Conservation (phyloP, 2,329 filamentous ascomycete genomes). For the Neonectria neomacrospora region DNA sequence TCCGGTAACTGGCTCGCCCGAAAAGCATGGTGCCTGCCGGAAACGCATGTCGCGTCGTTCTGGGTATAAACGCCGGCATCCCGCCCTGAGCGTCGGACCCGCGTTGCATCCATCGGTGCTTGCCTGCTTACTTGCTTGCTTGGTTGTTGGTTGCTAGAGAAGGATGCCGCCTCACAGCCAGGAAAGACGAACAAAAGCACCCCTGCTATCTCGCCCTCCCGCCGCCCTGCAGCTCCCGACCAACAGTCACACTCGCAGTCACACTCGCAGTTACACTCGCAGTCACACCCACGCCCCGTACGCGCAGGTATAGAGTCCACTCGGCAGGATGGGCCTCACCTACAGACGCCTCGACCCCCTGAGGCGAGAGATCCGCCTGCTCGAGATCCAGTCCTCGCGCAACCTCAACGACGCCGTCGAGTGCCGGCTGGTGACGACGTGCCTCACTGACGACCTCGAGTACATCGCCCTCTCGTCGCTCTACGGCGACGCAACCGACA, state of each 20-base stretch:
- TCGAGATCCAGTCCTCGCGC: constrained; percentile 47
- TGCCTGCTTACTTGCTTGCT: neutral
- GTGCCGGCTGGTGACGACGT: constrained; percentile 48
- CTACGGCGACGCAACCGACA: constrained; percentile 43
- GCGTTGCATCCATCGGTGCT: neutral
- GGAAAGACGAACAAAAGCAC: too few species aligned
- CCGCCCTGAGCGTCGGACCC: neutral
- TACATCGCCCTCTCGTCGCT: constrained; percentile 48
- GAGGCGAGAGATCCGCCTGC: constrained; percentile 46
- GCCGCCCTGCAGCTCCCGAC: too few species aligned
- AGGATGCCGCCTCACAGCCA: too few species aligned
- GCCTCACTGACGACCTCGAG: constrained; percentile 41
- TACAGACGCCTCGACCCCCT: constrained; percentile 32
- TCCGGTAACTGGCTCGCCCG: neutral
- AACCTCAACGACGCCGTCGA: constrained; percentile 45
- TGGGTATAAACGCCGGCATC: constrained; percentile 1
- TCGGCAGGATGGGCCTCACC: neutral
- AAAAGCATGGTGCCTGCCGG: neutral
- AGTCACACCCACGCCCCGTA: too few species aligned
- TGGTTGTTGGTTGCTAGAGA: too few species aligned
- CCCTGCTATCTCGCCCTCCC: too few species aligned
- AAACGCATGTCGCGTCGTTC: neutral
- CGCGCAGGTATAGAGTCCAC: too few species aligned
- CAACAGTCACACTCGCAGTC: too few species aligned
- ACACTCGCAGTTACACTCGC: too few species aligned